These are phyloP conservation scores for Trametes villosa DNA, from an alignment of 768 basidiomycete genomes.

Conservation along the genomic window DNA sequence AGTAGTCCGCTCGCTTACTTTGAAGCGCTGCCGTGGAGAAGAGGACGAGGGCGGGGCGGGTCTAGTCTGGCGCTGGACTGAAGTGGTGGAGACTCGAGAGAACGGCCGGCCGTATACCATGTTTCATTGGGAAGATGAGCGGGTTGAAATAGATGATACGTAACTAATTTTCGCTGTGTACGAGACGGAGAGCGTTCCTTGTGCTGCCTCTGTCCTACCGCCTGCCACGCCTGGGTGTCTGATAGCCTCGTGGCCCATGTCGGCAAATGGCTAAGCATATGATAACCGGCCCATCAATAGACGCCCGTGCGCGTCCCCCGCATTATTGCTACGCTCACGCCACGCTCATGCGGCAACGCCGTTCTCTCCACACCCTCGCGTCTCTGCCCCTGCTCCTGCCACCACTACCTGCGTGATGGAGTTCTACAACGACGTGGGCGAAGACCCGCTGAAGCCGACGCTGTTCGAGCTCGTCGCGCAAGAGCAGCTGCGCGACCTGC, in stretches of 20 bases:
- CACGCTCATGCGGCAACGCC: not conserved
- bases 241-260: constrained; percentile 1
- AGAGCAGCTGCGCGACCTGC: constrained; percentile 87
- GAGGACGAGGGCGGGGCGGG: not conserved
- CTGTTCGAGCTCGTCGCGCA: constrained; percentile 93
- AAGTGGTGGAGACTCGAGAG: not conserved
- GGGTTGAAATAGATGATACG: not conserved
- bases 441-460: constrained; percentile 76
- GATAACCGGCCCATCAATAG: not conserved
- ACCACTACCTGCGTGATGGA: constrained; percentile 55
- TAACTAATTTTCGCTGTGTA: not conserved
- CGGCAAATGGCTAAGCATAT: not conserved
- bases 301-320: constrained; percentile 13
- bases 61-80: constrained; percentile 23
- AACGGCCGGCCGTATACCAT: not conserved
- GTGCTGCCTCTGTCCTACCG: too few species aligned
- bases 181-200: too few species aligned
- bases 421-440: constrained; percentile 78
- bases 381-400: too few species aligned
- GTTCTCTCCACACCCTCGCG: not conserved
- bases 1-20: not conserved
- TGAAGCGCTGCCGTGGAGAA: not conserved
- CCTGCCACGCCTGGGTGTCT: too few species aligned
- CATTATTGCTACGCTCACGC: not conserved
- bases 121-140: constrained; percentile 1